Base-by-base conservation (phyloP, 345 rosid species). In the Aquilaria malaccensis region DNA sequence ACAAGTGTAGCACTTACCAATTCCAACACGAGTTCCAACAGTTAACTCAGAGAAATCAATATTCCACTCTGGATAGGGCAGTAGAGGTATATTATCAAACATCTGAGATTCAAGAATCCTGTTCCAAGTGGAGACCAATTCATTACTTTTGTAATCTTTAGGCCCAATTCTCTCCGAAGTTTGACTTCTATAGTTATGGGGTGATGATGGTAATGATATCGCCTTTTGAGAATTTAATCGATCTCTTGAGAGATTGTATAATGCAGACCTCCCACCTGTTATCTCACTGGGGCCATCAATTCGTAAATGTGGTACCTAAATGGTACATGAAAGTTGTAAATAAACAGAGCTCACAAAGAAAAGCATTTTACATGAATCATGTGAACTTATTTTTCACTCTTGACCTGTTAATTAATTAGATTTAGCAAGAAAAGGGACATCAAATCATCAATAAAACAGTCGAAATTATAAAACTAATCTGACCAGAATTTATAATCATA, bases 11-110 rank as follows among this genome's bases (percentile, higher is more conserved):
- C 54, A 52, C 78, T 79, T 76, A 95, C 99, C 99, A 64, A 95
- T 91, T 50, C 99, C 97, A 64, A 95, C 97, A 58, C 97, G 99
- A 67, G 91, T 85, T 49, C 99, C 96, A 64, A 95, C 94, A 0
- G 85, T 82, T 73, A 95, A 57, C 70, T 95, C 99, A 3, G 96
- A 88, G 80, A 86, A 91, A 78, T 91, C 91, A 76, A 95, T 95
- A 72, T 85, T 79, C 99, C 99, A 95, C 63, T 91, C 97, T 64
- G 83, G 81, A 61, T 74, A 95, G 14, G 96, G 83, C 66, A 95
- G 70, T 59, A 91, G 68, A 37, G 95, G 97, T 58, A 76, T 83
- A 65, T 79, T 79, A 15, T 81, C 80, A 75, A 85, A 91, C 87
- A 79, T 70, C 45, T 83, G 89, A 77, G 99, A 91, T 75, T 86